Conservation (phyloP, 345 rosid species). For the Bruguiera sexangula region DNA sequence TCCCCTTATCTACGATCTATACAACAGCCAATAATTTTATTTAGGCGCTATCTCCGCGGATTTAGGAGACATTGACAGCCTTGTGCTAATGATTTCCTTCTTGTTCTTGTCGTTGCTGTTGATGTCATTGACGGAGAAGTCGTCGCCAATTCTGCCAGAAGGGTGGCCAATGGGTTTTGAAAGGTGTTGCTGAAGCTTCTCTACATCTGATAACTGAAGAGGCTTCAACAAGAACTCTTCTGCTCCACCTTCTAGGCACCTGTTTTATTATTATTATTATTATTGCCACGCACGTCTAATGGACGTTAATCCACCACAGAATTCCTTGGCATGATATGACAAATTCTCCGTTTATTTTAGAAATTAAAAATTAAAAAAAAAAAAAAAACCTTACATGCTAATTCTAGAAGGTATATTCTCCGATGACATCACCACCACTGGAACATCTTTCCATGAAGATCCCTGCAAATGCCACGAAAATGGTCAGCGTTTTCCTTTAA, state of each 20-base stretch:
- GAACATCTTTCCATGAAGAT: constrained; percentile 63
- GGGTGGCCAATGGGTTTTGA: constrained; percentile 30
- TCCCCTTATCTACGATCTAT: not conserved
- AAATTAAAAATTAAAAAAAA: not conserved
- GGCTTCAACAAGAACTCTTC: constrained; percentile 58
- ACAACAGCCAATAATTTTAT: constrained; percentile 34
- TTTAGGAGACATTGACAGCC: constrained; percentile 40
- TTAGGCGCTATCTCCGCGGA: constrained; percentile 34
- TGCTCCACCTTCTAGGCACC: constrained; percentile 66
- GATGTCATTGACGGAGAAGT: not conserved
- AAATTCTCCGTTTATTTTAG: not conserved
- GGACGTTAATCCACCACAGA: too few relatives aligned
- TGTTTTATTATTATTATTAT: not conserved
- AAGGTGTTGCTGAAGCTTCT: constrained; percentile 46
- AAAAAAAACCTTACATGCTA: constrained; percentile 30
- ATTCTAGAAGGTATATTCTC: constrained; percentile 79
- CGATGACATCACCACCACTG: constrained; percentile 88
- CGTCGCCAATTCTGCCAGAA: not conserved
- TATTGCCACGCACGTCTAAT: not conserved
- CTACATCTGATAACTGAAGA: constrained; percentile 44
- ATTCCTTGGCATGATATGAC: not conserved
- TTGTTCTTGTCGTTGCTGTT: constrained; percentile 6
- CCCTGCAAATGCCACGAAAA: constrained; percentile 34
- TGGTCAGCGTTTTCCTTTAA: not conserved
- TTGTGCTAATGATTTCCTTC: constrained; percentile 27